These are phyloP conservation scores for Phytopythium delawarense DNA, from an alignment of 352 stramenopile species.

Conservation along the genomic window DNA sequence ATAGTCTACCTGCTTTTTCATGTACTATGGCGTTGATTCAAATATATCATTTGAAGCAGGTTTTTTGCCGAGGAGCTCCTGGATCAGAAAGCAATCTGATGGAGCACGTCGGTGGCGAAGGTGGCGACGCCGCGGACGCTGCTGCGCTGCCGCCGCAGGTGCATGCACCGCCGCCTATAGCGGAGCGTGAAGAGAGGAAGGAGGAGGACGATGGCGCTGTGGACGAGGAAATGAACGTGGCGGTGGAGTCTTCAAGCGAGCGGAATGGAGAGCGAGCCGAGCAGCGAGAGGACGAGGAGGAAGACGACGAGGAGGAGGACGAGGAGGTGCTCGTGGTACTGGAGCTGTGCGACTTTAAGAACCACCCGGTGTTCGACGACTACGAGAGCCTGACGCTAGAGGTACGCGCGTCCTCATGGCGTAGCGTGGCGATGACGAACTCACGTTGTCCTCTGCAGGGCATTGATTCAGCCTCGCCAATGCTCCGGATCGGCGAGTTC, in stretches of 20 bases:
- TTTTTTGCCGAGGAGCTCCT: not conserved
- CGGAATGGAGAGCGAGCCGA: not conserved
- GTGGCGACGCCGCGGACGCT: not conserved
- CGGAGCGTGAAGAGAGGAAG: conserved; percentile 1
- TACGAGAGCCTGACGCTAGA: conserved; percentile 58
- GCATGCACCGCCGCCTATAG: not conserved
- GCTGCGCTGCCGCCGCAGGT: not conserved
- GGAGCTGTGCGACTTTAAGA: conserved; percentile 78
- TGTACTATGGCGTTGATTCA: not conserved
- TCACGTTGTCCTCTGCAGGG: conserved; percentile 22
- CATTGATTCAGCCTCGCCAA: conserved; percentile 62
- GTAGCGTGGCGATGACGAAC: not conserved
- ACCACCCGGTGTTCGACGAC: conserved; percentile 73
- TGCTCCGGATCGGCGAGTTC: conserved; percentile 71
- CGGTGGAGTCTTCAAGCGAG: not conserved
- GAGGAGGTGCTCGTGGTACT: conserved; percentile 71
- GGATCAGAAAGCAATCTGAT: not conserved
- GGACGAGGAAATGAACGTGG: not conserved
- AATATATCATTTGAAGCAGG: not conserved
- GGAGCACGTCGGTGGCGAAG: not conserved
- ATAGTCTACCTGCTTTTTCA: not conserved
- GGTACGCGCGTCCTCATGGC: conserved; percentile 19
- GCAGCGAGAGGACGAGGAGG: conserved; percentile 17
- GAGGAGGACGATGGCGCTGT: not conserved
- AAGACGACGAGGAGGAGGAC: conserved; percentile 42